Base-by-base conservation (phyloP, 257 asterid genomes). In the Linaria vulgaris region DNA sequence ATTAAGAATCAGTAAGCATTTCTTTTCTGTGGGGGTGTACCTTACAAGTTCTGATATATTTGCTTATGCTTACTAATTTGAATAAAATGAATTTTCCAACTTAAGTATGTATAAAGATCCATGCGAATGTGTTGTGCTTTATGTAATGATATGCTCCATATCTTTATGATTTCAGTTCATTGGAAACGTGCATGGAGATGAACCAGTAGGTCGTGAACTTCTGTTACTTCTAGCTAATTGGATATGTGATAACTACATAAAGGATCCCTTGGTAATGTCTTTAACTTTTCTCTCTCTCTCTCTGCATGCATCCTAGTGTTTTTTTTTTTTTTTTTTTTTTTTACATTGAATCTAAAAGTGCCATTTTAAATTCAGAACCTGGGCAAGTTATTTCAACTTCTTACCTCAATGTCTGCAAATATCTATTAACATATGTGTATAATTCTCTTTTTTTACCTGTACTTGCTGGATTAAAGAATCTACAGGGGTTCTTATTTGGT, bases 201-300 rank as follows among this genome's bases (percentile, higher is more conserved):
- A 92, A 79, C 98, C 98, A 65, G 91, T 92, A n/a, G 98, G 98
- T 66, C 98, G 98, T 48, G 98, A 92, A 68, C 88, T 92, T 74
- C 82, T 92, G 64, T 51, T 92, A 72, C 87, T 68, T 69, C 91
- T 92, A 50, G 96, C 87, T 27, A 88, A 83, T 66, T 92, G 98
- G 98, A 73, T 92, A 44, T 92, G 98, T 53, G 86, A 89, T 76
- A 87, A 89, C 75, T 87, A 92, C 68, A 80, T 72, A 91, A 78
- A 82, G 73, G 88, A 92, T 74, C 79, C 95, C 31, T 80, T 92
- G 98, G 98, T 89, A 92, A 70, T 64, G 46, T 63, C 23, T 39
- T 44, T 34, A 53, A 66, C 62, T 68, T 39, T 41, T 45, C 39
- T 59, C 34, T 17, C 34, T 51, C 20, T 39, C 23, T 56, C 56